phyloP scores from a whole-genome alignment of 352 stramenopile species.

The Pythium aristosporum region DNA sequence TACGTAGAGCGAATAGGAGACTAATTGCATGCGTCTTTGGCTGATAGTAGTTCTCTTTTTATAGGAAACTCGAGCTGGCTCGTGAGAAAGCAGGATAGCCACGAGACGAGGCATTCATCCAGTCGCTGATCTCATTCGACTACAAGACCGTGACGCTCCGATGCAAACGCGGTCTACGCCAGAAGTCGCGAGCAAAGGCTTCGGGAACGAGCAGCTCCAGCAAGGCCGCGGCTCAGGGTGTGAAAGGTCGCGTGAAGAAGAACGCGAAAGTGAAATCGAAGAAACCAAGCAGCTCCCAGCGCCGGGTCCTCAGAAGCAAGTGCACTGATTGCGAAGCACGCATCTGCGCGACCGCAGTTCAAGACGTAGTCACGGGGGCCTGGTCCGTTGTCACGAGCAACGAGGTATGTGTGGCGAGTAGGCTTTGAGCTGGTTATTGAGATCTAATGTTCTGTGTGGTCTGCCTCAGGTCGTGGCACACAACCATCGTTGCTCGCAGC shows the following conservation, averaged over 20 bases:
- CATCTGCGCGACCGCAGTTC: not conserved
- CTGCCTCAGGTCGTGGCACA: not conserved
- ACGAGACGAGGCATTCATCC: not conserved
- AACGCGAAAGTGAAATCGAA: no score
- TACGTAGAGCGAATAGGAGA: not conserved
- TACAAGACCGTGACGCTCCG: not conserved
- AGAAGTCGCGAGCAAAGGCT: not conserved
- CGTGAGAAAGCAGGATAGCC: not conserved
- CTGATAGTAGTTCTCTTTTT: not conserved
- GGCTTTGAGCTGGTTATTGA: not conserved
- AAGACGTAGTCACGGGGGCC: not conserved
- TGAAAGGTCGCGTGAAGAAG: not conserved
- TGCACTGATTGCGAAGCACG: not conserved
- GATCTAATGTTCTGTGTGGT: not conserved
- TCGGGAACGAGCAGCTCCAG: no score
- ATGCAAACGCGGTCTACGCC: not conserved
- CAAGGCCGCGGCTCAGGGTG: not conserved
- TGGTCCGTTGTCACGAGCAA: slow-evolving; percentile 1
- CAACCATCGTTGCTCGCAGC: not conserved
- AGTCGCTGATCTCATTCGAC: not conserved
- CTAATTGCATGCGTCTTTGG: not conserved
- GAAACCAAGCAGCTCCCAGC: no score
- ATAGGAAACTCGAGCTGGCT: not conserved
- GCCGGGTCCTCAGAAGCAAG: not conserved
- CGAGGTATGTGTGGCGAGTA: not conserved